phyloP scores from a whole-genome alignment of 2,329 filamentous ascomycete species.

The Diaporthe helianthi region DNA sequence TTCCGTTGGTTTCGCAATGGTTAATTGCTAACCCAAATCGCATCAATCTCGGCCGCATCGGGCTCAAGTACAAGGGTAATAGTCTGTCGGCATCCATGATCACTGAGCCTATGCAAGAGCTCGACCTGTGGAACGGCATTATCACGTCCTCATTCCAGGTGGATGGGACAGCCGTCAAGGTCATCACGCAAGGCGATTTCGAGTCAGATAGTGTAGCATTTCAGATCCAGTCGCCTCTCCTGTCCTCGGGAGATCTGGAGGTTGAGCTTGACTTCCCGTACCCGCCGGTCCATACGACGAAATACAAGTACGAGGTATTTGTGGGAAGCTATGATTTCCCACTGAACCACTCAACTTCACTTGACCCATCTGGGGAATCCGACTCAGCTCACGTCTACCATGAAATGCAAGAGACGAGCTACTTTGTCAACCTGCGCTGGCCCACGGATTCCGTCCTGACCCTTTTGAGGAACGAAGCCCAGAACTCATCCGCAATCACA shows the following conservation, averaged over 20 bases:
- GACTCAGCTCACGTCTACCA: background rate
- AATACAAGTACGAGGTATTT: conserved; percentile 54
- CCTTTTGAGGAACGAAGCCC: background rate
- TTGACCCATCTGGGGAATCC: conserved; percentile 29
- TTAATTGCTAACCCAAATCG: conserved; percentile 57
- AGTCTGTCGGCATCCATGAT: conserved; percentile 40
- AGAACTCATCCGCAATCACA: background rate
- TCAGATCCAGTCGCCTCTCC: conserved; percentile 34
- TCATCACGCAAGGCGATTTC: conserved; percentile 3
- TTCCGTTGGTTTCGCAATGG: conserved; percentile 55
- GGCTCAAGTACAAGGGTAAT: conserved; percentile 45
- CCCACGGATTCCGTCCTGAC: background rate
- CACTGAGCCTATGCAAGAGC: background rate
- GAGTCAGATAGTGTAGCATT: conserved; percentile 5
- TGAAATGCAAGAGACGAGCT: conserved; percentile 3
- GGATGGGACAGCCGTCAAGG: background rate
- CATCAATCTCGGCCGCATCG: conserved; percentile 52
- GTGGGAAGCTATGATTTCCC: conserved; percentile 50
- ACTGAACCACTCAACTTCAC: conserved; percentile 47
- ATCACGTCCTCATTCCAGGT: background rate
- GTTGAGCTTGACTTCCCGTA: conserved; percentile 54
- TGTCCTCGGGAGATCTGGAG: conserved; percentile 43
- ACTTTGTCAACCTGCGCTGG: conserved; percentile 17
- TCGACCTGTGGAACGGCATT: background rate
- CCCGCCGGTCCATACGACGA: conserved; percentile 47